Percentiles rank a stretch among this genome's conserved stretches.
Conservation (phyloP, 805 yeast species). For the Tetrapisispora namnaoensis region DNA sequence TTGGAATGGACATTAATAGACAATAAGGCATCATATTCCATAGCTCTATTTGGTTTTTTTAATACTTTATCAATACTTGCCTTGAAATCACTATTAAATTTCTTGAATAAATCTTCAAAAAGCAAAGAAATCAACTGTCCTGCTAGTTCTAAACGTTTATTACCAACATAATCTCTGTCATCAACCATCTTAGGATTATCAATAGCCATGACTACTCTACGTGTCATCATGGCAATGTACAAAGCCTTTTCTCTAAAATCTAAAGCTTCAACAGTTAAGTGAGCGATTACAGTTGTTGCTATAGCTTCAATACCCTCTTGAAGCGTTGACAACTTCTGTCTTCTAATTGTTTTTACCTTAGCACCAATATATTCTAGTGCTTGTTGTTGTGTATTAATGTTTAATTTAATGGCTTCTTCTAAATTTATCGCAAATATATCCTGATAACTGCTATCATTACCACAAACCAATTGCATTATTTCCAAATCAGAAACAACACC, state of each 20-base stretch:
- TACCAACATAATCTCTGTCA: slow-evolving; percentile 97
- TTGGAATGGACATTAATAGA: slow-evolving; percentile 86
- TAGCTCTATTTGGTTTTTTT: slow-evolving; percentile 88
- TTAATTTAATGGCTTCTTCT: slow-evolving; percentile 83
- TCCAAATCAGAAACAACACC: slow-evolving; percentile 89
- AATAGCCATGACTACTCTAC: slow-evolving; percentile 93
- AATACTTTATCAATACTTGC: slow-evolving; percentile 88
- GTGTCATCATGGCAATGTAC: slow-evolving; percentile 91
- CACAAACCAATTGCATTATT: slow-evolving; percentile 89
- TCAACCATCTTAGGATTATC: slow-evolving; percentile 92
- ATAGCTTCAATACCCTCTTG: slow-evolving; percentile 97
- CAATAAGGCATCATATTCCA: slow-evolving; percentile 87
- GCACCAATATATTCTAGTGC: slow-evolving; percentile 87
- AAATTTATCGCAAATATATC: slow-evolving; percentile 87
- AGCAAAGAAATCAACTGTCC: slow-evolving; percentile 92
- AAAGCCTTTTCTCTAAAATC: slow-evolving; percentile 92
- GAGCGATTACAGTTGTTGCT: slow-evolving; percentile 94
- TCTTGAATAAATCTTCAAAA: slow-evolving; percentile 94
- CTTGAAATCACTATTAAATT: slow-evolving; percentile 90
- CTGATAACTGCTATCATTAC: slow-evolving; percentile 78
- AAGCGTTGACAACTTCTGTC: slow-evolving; percentile 68
- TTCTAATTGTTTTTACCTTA: slow-evolving; percentile 85
- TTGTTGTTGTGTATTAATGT: slow-evolving; percentile 84
- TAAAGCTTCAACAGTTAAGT: slow-evolving; percentile 70
- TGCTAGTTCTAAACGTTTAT: slow-evolving; percentile 91